phyloP scores from a whole-genome alignment of 2,329 filamentous ascomycete genomes.

The Fusarium armeniacum region DNA sequence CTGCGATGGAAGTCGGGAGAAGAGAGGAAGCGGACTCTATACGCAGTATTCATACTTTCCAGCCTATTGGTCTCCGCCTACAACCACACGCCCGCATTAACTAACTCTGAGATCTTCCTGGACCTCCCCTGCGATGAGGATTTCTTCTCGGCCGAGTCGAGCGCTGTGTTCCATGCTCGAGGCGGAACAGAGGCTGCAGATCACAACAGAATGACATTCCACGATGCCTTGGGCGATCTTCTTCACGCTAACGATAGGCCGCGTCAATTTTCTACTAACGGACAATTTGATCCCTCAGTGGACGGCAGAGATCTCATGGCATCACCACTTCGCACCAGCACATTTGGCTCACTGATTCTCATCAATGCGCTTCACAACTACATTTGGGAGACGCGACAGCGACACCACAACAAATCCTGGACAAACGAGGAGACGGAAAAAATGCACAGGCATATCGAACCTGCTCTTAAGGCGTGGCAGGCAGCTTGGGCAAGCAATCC shows the following conservation, averaged over 20 bases:
- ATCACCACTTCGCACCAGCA: slow-evolving; percentile 82
- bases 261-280: slow-evolving; percentile 59
- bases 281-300: slow-evolving; percentile 34
- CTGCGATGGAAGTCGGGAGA: slow-evolving; percentile 88
- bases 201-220: slow-evolving; percentile 82
- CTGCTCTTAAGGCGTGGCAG: slow-evolving; percentile 94
- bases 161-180: slow-evolving; percentile 83
- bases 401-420: slow-evolving; percentile 90
- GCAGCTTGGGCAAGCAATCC: slow-evolving; percentile 90
- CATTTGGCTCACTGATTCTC: slow-evolving; percentile 90
- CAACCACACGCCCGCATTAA: slow-evolving; percentile 90
- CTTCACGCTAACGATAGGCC: slow-evolving; percentile 80
- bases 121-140: slow-evolving; percentile 95
- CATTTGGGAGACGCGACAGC: slow-evolving; percentile 96
- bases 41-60: slow-evolving; percentile 90
- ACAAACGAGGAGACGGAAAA: slow-evolving; percentile 92
- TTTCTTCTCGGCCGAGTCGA: slow-evolving; percentile 85
- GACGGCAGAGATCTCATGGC: slow-evolving; percentile 62
- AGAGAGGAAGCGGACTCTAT: slow-evolving; percentile 93
- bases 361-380: slow-evolving; percentile 98
- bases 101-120: slow-evolving; percentile 92
- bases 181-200: slow-evolving; percentile 79
- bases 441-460: slow-evolving; percentile 96
- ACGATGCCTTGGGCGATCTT: slow-evolving; percentile 83
- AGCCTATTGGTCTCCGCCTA: slow-evolving; percentile 93